A percentile compares a stretch with the other conserved stretches of the same genome.
phyloP scores from a whole-genome alignment of 140 eudicot species.

The Flaveria floridana region DNA sequence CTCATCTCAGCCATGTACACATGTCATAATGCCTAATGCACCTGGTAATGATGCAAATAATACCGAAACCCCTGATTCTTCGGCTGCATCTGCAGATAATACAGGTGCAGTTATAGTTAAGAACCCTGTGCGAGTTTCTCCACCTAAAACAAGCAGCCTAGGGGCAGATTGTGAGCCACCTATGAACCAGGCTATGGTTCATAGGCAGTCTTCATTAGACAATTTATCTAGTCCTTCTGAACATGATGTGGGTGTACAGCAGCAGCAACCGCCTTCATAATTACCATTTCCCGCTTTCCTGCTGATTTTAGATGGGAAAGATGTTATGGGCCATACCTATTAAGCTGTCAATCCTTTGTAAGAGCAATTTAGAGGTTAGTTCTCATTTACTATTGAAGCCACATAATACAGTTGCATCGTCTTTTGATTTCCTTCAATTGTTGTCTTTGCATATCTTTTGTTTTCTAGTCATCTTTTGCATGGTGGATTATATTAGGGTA shows the following conservation, averaged over 20 bases:
- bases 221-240: constrained; percentile 42
- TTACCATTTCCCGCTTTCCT: constrained; percentile 33
- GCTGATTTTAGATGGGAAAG: constrained; percentile 43
- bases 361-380: constrained; percentile 58
- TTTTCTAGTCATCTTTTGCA: constrained; percentile 3
- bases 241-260: constrained; percentile 39
- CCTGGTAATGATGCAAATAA: constrained; percentile 36
- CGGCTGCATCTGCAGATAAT: constrained; percentile 36
- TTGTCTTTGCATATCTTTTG: constrained; percentile 6
- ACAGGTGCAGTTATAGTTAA: constrained; percentile 36
- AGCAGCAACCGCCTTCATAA: constrained; percentile 43
- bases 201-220: constrained; percentile 43
- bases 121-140: constrained; percentile 34
- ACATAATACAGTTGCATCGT: neutral
- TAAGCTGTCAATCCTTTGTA: constrained; percentile 43
- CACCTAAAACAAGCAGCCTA: constrained; percentile 35
- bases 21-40: constrained; percentile 31
- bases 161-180: constrained; percentile 38
- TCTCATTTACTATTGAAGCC: neutral
- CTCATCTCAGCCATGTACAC: constrained; percentile 37
- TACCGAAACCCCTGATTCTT: constrained; percentile 34
- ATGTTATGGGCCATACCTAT: constrained; percentile 30
- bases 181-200: constrained; percentile 42
- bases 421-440: constrained; percentile 7
- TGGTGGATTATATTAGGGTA: neutral